These are phyloP conservation scores for Waitea zeae DNA, from an alignment of 1,284 basidiomycete genomes.

Conservation along the genomic window DNA sequence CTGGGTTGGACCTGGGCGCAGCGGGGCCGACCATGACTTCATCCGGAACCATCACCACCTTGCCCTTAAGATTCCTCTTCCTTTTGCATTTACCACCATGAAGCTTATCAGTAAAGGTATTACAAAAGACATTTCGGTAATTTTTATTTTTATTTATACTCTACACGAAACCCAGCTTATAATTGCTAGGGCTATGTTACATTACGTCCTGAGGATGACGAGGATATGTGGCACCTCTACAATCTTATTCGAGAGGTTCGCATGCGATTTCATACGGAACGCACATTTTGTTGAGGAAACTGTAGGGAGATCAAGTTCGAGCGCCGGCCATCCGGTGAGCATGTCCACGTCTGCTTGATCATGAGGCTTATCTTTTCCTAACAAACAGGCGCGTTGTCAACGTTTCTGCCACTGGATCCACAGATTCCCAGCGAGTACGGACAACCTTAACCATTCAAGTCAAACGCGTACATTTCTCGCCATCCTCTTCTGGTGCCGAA, in stretches of 20 bases:
- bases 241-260: conserved; percentile 75
- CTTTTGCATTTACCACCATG: too few species aligned
- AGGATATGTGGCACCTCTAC: conserved; percentile 99
- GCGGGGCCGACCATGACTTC: too few species aligned
- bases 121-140: conserved; percentile 64
- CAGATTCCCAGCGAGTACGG: conserved; percentile 78
- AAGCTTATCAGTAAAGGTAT: conserved; percentile 59
- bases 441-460: conserved; percentile 79
- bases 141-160: conserved; percentile 11
- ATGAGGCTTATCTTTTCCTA: too few species aligned
- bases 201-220: conserved; percentile 86
- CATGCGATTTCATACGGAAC: too few species aligned
- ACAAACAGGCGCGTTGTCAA: conserved; percentile 45
- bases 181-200: conserved; percentile 64
- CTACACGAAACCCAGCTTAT: conserved; percentile 3
- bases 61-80: too few species aligned
- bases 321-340: conserved; percentile 73
- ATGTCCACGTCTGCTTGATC: conserved; percentile 1
- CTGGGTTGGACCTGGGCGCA: too few species aligned
- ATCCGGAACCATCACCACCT: too few species aligned
- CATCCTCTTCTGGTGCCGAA: conserved; percentile 40
- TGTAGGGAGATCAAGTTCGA: conserved; percentile 68
- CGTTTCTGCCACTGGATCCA: conserved; percentile 84
- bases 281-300: too few species aligned
- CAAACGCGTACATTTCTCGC: conserved; percentile 49